phyloP scores from a whole-genome alignment of 129 eudicot species.

The Ambrosia trifida region DNA sequence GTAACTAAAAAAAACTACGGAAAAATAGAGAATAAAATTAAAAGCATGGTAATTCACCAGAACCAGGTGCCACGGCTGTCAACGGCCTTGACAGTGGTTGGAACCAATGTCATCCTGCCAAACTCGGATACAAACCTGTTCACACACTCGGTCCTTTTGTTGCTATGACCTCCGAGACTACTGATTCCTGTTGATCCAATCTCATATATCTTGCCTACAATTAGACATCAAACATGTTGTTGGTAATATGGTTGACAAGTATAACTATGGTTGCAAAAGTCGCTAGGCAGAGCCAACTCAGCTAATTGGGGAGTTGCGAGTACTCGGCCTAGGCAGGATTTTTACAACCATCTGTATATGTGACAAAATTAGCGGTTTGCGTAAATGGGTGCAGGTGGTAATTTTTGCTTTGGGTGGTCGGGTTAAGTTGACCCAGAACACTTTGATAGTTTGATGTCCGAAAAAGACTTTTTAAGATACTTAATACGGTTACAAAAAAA shows the following conservation, averaged over 20 bases:
- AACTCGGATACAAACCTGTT: slow-evolving; percentile 67
- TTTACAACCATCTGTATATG: too few relatives aligned
- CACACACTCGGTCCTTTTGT: slow-evolving; percentile 71
- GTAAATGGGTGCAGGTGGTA: background rate
- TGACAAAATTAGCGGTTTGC: background rate
- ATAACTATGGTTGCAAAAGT: too few relatives aligned
- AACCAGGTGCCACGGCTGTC: slow-evolving; percentile 84
- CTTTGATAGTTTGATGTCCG: background rate
- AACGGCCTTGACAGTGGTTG: slow-evolving; percentile 80
- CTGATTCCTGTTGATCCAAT: slow-evolving; percentile 93
- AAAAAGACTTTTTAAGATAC: background rate
- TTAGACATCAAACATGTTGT: slow-evolving; percentile 21
- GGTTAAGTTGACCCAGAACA: background rate
- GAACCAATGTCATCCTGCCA: slow-evolving; percentile 77
- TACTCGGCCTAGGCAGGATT: too few relatives aligned
- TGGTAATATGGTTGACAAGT: background rate
- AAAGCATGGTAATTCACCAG: slow-evolving; percentile 53
- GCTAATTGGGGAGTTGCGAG: too few relatives aligned
- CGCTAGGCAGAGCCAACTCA: too few relatives aligned
- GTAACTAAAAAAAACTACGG: background rate
- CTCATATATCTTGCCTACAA: slow-evolving; percentile 74
- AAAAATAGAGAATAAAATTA: background rate
- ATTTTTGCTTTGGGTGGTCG: background rate
- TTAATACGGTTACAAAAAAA: background rate
- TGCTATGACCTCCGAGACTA: slow-evolving; percentile 82